These are phyloP conservation scores for Boletus semigastroideus DNA, from an alignment of 1,284 basidiomycete genomes.

Conservation along the genomic window DNA sequence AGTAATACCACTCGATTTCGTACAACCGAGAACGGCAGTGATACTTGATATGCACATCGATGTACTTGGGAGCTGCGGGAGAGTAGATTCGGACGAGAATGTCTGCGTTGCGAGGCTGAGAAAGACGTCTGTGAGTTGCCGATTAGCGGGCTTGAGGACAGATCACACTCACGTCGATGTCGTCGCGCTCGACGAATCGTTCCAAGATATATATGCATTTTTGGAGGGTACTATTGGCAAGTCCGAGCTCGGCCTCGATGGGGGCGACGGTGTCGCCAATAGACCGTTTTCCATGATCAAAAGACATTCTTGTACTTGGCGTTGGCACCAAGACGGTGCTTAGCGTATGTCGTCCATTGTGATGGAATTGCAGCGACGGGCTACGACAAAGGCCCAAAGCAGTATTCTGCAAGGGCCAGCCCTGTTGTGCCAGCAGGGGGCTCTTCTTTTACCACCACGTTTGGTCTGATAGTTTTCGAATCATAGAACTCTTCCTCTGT, in stretches of 20 bases:
- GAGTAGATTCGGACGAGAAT: constrained; percentile 9
- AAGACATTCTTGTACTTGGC: background rate
- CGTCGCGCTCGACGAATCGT: background rate
- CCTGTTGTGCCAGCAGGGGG: background rate
- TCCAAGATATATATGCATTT: constrained; percentile 10
- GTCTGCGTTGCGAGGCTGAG: constrained; percentile 14
- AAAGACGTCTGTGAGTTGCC: background rate
- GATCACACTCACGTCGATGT: background rate
- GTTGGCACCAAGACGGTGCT: constrained; percentile 2
- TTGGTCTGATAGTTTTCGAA: background rate
- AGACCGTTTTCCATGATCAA: background rate
- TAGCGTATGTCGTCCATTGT: constrained; percentile 7
- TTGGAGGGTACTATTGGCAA: constrained; percentile 6
- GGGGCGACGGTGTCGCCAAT: background rate
- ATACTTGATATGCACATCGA: constrained; percentile 18
- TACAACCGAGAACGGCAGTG: background rate
- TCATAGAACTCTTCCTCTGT: background rate
- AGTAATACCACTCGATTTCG: constrained; percentile 14
- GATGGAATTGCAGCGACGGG: constrained; percentile 3
- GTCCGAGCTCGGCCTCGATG: constrained; percentile 10
- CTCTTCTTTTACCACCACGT: no score
- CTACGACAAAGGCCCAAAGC: constrained; percentile 10
- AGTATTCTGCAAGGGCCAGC: constrained; percentile 8
- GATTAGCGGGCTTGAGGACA: no score
- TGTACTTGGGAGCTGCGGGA: constrained; percentile 7